Evolutionary conservation across 225 moss, liverwort and hornwort genomes (phyloP).

Genomic region (Lunularia cruciata): DNA sequence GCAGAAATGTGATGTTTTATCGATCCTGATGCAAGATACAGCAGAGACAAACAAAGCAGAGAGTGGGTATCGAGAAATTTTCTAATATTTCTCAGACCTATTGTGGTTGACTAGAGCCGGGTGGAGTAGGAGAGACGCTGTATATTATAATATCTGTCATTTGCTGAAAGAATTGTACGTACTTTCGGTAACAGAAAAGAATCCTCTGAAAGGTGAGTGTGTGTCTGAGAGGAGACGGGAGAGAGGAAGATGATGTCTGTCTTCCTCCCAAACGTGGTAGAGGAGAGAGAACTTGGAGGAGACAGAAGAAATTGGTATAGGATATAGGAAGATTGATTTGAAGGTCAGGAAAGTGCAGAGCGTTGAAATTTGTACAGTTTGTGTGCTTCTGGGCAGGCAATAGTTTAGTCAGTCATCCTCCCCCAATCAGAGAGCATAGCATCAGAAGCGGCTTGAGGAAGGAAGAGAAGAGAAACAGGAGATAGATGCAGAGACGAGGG

Average conservation of each 20-base stretch:
- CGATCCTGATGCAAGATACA: not conserved
- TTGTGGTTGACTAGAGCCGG: constrained; percentile 15
- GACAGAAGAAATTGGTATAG: not conserved
- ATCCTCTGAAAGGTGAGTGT: not conserved
- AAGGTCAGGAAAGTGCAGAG: constrained; percentile 1
- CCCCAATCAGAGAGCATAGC: not conserved
- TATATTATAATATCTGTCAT: not conserved
- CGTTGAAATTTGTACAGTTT: not conserved
- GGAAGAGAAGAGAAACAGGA: constrained; percentile 10
- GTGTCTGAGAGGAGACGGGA: not conserved
- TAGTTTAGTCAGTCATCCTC: not conserved
- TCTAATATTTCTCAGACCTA: not conserved
- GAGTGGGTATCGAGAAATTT: not conserved
- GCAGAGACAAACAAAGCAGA: too few species aligned
- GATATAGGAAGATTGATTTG: constrained; percentile 2
- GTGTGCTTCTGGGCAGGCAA: not conserved
- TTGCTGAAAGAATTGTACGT: not conserved
- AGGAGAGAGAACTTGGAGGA: not conserved
- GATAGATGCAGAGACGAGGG: not conserved
- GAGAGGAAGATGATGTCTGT: not conserved
- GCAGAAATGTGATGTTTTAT: not conserved
- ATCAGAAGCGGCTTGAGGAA: too few species aligned
- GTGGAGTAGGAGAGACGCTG: constrained; percentile 11
- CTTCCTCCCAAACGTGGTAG: not conserved
- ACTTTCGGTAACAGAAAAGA: constrained; percentile 1